phyloP scores from a whole-genome alignment of 352 stramenopile genomes.

The Phytophthora crassamura region DNA sequence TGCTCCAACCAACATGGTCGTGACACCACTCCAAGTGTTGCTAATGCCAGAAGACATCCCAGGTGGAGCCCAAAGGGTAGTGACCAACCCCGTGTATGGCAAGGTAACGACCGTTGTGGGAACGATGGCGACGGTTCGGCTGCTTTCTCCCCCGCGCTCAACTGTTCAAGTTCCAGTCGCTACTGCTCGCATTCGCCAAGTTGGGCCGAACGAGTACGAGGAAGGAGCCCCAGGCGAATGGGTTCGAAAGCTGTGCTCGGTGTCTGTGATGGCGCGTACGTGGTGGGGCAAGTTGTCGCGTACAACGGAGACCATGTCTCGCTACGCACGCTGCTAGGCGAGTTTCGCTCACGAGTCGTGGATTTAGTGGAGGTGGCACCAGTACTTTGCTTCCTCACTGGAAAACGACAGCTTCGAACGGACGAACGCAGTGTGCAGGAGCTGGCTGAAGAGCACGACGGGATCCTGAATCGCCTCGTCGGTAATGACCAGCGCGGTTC shows the following conservation, averaged over 20 bases:
- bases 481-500: not conserved
- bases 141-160: not conserved
- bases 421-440: not conserved
- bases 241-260: conserved; percentile 7
- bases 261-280: not conserved
- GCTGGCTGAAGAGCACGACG: not conserved
- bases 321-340: not conserved
- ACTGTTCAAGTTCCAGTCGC: conserved; percentile 1
- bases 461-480: conserved; percentile 7
- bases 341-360: not conserved
- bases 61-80: not conserved
- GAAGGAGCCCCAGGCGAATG: conserved; percentile 1
- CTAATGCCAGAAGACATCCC: conserved; percentile 5
- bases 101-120: not conserved
- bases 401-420: not conserved
- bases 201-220: not conserved
- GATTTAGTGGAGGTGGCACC: conserved; percentile 4
- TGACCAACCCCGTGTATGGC: not conserved
- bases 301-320: not conserved
- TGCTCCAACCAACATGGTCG: not conserved
- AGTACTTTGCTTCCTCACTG: conserved; percentile 7
- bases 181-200: not conserved
- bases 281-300: not conserved
- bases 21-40: not conserved
- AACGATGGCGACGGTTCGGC: not conserved